These are phyloP conservation scores for Elaeis oleifera DNA, from an alignment of 202 grass and related monocot species.

Conservation along the genomic window DNA sequence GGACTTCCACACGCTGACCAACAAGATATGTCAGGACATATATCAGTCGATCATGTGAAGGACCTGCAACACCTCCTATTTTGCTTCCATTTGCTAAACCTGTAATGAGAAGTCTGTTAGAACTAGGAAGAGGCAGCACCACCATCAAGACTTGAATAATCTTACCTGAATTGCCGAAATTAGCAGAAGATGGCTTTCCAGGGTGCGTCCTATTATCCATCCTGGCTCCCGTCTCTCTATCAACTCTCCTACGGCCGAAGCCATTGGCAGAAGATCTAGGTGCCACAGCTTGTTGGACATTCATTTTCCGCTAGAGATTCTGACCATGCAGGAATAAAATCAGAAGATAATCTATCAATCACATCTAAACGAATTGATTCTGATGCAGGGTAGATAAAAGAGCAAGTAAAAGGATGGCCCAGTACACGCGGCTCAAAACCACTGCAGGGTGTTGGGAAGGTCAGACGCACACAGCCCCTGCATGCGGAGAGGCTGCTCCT, in stretches of 20 bases:
- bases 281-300: background rate
- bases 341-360: no score
- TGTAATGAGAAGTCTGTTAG: constrained; percentile 13
- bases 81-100: constrained; percentile 52
- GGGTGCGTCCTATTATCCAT: constrained; percentile 7
- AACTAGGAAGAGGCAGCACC: constrained; percentile 3
- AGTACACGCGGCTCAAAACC: no score
- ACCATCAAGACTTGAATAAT: constrained; percentile 1
- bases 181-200: constrained; percentile 3
- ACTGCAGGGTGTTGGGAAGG: no score
- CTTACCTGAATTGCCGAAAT: constrained; percentile 29
- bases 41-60: constrained; percentile 64
- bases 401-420: no score
- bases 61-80: constrained; percentile 32
- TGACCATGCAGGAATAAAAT: no score
- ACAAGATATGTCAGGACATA: constrained; percentile 72
- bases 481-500: no score
- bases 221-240: background rate
- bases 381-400: no score
- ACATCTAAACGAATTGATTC: no score
- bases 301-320: constrained; percentile 3
- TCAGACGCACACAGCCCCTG: no score
- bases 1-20: constrained; percentile 72
- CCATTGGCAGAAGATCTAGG: constrained; percentile 9
- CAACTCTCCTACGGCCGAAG: constrained; percentile 5